Evolutionary conservation across 345 rosid genomes (phyloP).

Genomic region (Ceriops tagal): DNA sequence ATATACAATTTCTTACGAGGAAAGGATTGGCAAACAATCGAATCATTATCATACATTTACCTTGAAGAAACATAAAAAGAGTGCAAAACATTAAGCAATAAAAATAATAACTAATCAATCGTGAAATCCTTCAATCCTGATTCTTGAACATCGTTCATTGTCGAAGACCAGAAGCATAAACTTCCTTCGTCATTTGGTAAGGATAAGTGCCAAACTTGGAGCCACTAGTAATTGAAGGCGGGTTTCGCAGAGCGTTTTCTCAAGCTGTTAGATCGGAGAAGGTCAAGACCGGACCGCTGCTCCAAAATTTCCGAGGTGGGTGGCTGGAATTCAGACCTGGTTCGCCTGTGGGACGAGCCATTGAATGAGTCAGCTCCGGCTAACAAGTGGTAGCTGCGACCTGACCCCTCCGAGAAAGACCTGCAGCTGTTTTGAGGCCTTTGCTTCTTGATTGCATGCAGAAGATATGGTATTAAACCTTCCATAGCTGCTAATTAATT

Average conservation of each 20-base stretch:
- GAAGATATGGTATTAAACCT: conserved; percentile 64
- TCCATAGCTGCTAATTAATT: conserved; percentile 37
- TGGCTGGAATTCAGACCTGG: conserved; percentile 52
- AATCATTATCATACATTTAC: too few species aligned
- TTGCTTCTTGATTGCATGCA: conserved; percentile 46
- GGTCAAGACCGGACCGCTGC: conserved; percentile 23
- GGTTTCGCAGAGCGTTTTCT: conserved; percentile 1
- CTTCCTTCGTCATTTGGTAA: conserved; percentile 7
- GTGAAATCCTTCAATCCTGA: too few species aligned
- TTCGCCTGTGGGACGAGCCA: conserved; percentile 36
- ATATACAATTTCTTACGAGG: too few species aligned
- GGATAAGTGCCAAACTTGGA: conserved; percentile 10
- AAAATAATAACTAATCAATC: too few species aligned
- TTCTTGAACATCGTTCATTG: too few species aligned
- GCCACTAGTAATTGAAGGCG: conserved; percentile 13
- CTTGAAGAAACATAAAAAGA: too few species aligned
- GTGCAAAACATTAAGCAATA: too few species aligned
- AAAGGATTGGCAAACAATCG: too few species aligned
- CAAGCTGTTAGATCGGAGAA: conserved; percentile 10
- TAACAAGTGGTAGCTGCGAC: conserved; percentile 58
- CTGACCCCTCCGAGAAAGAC: conserved; percentile 41
- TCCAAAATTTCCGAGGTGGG: conserved; percentile 30
- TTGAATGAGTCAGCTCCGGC: conserved; percentile 32
- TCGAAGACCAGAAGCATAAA: too few species aligned
- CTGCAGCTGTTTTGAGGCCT: conserved; percentile 19